A percentile compares a stretch with the other conserved stretches of the same genome.
These are phyloP conservation scores for Agaricus blazei DNA, from an alignment of 768 basidiomycete genomes.

Conservation along the genomic window DNA sequence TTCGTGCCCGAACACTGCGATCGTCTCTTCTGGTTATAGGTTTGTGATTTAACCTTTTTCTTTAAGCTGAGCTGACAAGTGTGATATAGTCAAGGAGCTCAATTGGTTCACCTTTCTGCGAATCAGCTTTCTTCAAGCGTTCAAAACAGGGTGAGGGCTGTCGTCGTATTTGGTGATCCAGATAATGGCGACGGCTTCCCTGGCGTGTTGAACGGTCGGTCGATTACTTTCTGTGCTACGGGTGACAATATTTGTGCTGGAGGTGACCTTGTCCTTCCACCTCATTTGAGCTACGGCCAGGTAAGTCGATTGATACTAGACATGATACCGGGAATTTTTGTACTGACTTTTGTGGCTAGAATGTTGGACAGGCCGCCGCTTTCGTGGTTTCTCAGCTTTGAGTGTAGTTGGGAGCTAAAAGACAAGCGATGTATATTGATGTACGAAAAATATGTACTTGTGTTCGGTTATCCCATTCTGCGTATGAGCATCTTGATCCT, in stretches of 20 bases:
- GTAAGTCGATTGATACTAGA: constrained; percentile 8
- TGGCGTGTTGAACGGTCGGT: constrained; percentile 19
- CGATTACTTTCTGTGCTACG: constrained; percentile 23
- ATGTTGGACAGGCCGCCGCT: constrained; percentile 1
- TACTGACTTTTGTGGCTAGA: not conserved
- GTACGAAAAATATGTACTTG: not conserved
- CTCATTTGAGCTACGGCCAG: constrained; percentile 21
- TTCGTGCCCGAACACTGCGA: constrained; percentile 26
- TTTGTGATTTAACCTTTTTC: constrained; percentile 5
- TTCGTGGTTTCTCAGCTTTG: constrained; percentile 7
- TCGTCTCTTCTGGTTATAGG: constrained; percentile 32
- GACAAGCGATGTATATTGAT: not conserved
- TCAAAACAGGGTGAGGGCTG: constrained; percentile 13
- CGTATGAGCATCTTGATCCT: too few species aligned
- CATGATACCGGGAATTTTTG: not conserved
- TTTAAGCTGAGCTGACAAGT: not conserved
- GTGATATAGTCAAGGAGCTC: constrained; percentile 22
- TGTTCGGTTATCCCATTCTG: too few species aligned
- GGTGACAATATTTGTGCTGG: constrained; percentile 29
- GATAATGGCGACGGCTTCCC: constrained; percentile 24
- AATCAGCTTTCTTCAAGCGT: constrained; percentile 10
- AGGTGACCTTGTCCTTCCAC: constrained; percentile 16
- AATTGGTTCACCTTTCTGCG: constrained; percentile 14
- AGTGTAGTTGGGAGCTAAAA: not conserved
- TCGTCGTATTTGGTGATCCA: constrained; percentile 25